phyloP scores from a whole-genome alignment of 257 asterid genomes.

The Solanum bukasovii region DNA sequence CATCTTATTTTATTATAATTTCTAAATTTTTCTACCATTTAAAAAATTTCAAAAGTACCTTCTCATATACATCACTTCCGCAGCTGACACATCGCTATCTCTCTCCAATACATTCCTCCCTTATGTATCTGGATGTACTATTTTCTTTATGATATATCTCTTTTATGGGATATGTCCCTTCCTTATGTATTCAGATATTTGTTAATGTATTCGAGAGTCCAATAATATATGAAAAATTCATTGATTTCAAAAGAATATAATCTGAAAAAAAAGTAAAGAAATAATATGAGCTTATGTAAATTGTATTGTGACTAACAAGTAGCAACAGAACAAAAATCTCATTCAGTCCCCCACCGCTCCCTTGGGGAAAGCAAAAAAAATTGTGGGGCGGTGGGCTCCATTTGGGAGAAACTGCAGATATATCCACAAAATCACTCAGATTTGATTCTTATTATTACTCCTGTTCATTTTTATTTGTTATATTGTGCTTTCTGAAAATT shows the following conservation, averaged over 20 bases:
- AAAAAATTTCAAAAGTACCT: no score
- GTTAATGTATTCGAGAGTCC: neutral
- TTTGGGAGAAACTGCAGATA: neutral
- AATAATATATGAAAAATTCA: no score
- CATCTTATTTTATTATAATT: no score
- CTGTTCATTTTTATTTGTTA: no score
- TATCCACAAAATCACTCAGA: neutral
- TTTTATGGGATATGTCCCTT: no score
- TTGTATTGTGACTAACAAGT: neutral
- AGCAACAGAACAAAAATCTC: neutral
- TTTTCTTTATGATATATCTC: no score
- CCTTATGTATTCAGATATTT: no score
- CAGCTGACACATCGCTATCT: no score
- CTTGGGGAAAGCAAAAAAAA: neutral
- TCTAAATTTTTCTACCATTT: fast-evolving
- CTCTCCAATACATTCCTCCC: neutral
- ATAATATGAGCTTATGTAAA: no score
- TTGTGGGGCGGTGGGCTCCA: neutral
- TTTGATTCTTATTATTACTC: neutral
- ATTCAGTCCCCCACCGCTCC: neutral
- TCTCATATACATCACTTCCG: neutral
- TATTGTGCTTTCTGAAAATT: fast-evolving
- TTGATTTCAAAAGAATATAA: no score
- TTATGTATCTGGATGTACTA: neutral
- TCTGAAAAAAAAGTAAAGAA: no score